Base-by-base conservation (phyloP, 1,139 yeast genomes). In the Kodamaea sp. region DNA sequence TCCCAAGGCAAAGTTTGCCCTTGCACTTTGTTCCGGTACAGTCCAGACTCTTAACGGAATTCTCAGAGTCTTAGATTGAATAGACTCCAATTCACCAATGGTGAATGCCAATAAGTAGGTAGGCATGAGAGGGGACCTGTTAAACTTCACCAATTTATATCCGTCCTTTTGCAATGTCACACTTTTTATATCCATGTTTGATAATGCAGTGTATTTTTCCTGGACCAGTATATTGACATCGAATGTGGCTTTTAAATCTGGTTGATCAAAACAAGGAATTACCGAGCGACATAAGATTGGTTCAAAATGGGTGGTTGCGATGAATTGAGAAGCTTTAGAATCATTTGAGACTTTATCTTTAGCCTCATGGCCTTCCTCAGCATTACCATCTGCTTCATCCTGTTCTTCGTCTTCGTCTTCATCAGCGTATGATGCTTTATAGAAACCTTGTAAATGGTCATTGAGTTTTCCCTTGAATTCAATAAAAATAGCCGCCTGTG, bases 251-350 rank as follows among this genome's bases (percentile, higher is more conserved):
- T 85, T 85, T 42, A 81, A 67, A 37, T 78, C 74, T 18, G 95
- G 95, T 57, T 85, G 94, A 57, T 84, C 94, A 45, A 83, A 77
- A 54, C 87, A 83, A 12, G 95, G 95, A 63, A 85, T 82, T 1
- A 94, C 90, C 51, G 88, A 73, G 58, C 95, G 80, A 34, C 90
- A 88, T 55, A 84, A 90, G 19, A 90, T 83, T 22, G 95, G 85
- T 61, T 85, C 95, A 73, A 85, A 83, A 62, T 85, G 95, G 28
- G 95, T 85, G 24, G 90, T 79, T 29, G 87, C 82, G 69, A 83
- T 73, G 44, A n/a, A n/a, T n/a, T n/a, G n/a, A n/a, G n/a, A n/a
- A n/a, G n/a, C n/a, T n/a, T n/a, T n/a, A n/a, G n/a, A n/a, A n/a
- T n/a, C n/a, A n/a, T n/a, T n/a, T n/a, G n/a, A n/a, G n/a, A n/a